A percentile compares a stretch with the other conserved stretches of the same genome.
phyloP scores from a whole-genome alignment of 2,329 filamentous ascomycete genomes.

The Ophiostoma triangulosporum region DNA sequence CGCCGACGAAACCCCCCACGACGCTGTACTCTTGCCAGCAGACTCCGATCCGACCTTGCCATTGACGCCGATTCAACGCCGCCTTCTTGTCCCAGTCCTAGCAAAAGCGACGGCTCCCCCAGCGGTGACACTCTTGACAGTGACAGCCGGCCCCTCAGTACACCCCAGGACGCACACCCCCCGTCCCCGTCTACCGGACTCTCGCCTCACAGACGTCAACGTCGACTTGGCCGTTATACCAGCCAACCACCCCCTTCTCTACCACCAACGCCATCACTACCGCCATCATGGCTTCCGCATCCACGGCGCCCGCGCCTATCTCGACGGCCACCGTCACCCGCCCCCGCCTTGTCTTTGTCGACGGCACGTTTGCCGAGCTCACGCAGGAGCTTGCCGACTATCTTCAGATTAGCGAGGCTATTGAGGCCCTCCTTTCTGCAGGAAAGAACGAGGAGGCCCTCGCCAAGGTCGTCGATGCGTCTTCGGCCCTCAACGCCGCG shows the following conservation, averaged over 20 bases:
- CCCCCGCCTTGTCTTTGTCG: conserved; percentile 59
- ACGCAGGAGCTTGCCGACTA: conserved; percentile 90
- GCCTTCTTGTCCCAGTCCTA: background rate
- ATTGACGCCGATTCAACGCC: background rate
- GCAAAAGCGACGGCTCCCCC: background rate
- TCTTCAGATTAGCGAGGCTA: conserved; percentile 68
- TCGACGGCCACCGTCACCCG: conserved; percentile 17
- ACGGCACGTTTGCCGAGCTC: conserved; percentile 88
- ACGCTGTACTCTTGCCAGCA: background rate
- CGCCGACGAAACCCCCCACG: background rate
- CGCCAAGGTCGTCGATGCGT: conserved; percentile 76
- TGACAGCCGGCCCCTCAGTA: background rate
- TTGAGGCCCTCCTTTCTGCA: conserved; percentile 51
- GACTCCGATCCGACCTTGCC: background rate
- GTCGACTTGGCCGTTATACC: background rate
- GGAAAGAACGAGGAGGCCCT: conserved; percentile 77
- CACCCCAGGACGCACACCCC: background rate
- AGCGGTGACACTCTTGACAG: background rate
- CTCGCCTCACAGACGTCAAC: background rate
- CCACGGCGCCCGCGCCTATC: conserved; percentile 4
- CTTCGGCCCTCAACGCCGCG: conserved; percentile 62
- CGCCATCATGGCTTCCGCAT: conserved; percentile 9
- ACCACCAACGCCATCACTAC: background rate
- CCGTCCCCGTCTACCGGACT: background rate
- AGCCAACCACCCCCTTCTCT: background rate